phyloP scores from a whole-genome alignment of 257 asterid genomes.

The Solanum medicagineum region DNA sequence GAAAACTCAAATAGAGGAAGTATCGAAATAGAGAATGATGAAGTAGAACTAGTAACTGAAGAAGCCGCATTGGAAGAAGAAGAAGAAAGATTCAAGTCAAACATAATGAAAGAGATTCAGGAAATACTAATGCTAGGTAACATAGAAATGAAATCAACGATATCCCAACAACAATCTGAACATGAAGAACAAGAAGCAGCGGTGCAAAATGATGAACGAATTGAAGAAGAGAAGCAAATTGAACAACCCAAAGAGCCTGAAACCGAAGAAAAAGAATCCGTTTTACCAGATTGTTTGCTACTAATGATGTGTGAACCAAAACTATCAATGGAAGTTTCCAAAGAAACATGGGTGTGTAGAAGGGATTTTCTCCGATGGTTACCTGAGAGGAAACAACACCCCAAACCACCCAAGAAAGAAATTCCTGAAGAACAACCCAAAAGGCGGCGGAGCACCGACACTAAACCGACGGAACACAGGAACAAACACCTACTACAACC shows the following conservation, averaged over 20 bases:
- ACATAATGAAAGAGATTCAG: neutral
- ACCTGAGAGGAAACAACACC: conserved; percentile 38
- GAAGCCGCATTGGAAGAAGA: conserved; percentile 13
- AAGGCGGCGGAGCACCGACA: neutral
- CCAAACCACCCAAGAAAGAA: neutral
- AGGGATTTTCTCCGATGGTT: conserved; percentile 71
- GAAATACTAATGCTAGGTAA: neutral
- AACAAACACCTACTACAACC: conserved; percentile 3
- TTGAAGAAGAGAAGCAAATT: neutral
- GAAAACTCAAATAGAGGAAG: neutral
- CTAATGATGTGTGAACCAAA: conserved; percentile 98
- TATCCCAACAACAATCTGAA: neutral
- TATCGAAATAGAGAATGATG: conserved; percentile 9
- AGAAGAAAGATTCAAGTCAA: conserved; percentile 5
- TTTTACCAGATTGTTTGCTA: conserved; percentile 70
- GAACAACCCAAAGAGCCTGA: conserved; percentile 1
- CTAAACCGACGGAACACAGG: neutral
- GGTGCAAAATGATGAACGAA: neutral
- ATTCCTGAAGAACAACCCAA: neutral
- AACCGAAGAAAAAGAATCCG: conserved; percentile 1
- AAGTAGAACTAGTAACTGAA: neutral
- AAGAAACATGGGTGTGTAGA: conserved; percentile 96
- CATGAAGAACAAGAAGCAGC: neutral
- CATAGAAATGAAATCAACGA: neutral
- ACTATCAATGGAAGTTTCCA: conserved; percentile 92